These are phyloP conservation scores for Phytophthora fragariaefolia DNA, from an alignment of 352 stramenopile genomes.

Conservation along the genomic window DNA sequence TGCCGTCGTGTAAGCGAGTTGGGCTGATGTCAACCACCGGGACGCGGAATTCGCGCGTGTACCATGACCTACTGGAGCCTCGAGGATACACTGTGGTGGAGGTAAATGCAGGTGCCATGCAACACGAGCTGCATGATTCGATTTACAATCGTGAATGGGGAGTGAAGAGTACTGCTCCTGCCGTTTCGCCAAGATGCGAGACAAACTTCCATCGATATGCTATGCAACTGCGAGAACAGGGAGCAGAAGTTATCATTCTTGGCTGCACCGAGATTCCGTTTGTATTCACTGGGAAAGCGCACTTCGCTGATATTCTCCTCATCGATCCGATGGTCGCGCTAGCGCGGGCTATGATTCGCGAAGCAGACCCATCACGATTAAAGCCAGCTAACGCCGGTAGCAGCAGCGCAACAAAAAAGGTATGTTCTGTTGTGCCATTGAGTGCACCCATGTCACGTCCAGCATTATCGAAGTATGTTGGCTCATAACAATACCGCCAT, in stretches of 20 bases:
- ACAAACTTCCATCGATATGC: constrained; percentile 73
- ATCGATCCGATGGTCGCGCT: constrained; percentile 81
- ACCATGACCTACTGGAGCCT: constrained; percentile 73
- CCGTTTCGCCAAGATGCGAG: constrained; percentile 54
- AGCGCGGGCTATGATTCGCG: constrained; percentile 73
- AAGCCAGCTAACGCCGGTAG: constrained; percentile 37
- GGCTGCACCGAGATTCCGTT: constrained; percentile 86
- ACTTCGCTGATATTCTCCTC: constrained; percentile 51
- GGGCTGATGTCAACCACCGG: constrained; percentile 76
- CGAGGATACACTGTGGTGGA: constrained; percentile 66
- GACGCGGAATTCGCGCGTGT: constrained; percentile 65
- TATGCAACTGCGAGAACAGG: constrained; percentile 44
- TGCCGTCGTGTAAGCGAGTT: constrained; percentile 57
- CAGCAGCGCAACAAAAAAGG: constrained; percentile 9
- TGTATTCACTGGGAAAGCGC: constrained; percentile 60
- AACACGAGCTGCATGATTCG: constrained; percentile 73
- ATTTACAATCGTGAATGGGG: constrained; percentile 79
- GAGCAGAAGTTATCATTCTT: constrained; percentile 73
- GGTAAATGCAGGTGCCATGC: constrained; percentile 44
- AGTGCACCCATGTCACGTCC: background rate
- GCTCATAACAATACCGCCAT: background rate
- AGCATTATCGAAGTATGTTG: constrained; percentile 1
- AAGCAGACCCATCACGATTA: constrained; percentile 58
- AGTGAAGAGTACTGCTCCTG: constrained; percentile 77
- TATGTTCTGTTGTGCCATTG: constrained; percentile 16